Evolutionary conservation across 1,139 yeast species (phyloP), one percentile per base, ranked within the genome.

Genomic region (Debaryomyces psychrophilus): DNA sequence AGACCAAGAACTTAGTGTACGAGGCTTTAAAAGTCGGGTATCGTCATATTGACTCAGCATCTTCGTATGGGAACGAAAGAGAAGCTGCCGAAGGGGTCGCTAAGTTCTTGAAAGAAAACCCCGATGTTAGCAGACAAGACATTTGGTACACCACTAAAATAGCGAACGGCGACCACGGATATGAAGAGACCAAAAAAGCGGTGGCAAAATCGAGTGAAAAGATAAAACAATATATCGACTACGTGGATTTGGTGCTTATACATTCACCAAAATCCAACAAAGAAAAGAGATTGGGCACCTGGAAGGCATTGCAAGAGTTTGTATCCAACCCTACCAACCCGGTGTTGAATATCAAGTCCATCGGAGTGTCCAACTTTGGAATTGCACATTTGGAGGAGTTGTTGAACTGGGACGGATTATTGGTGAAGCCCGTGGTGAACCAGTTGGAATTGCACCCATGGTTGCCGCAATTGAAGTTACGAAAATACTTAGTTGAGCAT

Each of bases 11-110:
- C 5, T 55, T 65, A 35, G 74, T 71, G 2, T 67, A 69, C 52
- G 55, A 64, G 18, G 80, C 81, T 1, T 71, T 87, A 55, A 69
- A 73, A 29, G 69, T 63, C 22, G 95, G 95, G 0, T 87, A 86
- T 61, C 78, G 95, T 52, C 90, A 85, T 54, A 69, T 73, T 52
- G 68, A 73, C 57, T 51, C 67, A 41, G 73, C 76, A 47, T 55
- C 57, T 71, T 61, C 64, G 26, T 87, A 87, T 60, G 69, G 71
- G 11, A 85, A 85, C 58, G 87, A 85, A 58, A 57, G 56, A 8
- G 85, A 79, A 56, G 55, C 61, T 40, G 57, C 60, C 42, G 51
- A 60, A 49, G 66, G 67, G 41, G 60, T 71, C 47, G 65, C 72
- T n/a, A 57, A 66, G 43, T 81, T 79, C 65, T 51, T 81, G 20